Percentiles rank a stretch among this genome's conserved stretches.
These are phyloP conservation scores for Chrysosporium queenslandicum DNA, from an alignment of 2,329 filamentous ascomycete species.

Conservation along the genomic window DNA sequence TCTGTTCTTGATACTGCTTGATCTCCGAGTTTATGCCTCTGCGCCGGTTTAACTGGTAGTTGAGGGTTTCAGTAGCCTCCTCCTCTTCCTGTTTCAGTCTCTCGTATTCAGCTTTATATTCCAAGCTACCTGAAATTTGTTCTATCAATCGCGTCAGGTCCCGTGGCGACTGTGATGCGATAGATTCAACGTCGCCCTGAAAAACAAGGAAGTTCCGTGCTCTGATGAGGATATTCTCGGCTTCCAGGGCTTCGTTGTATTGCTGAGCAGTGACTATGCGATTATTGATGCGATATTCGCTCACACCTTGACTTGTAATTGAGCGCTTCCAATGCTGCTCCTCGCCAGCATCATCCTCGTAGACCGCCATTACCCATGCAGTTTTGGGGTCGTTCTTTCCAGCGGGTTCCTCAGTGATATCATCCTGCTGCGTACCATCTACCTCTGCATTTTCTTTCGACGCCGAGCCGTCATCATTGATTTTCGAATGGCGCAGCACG, in stretches of 20 bases:
- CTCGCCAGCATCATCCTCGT: conserved; percentile 91
- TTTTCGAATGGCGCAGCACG: conserved; percentile 81
- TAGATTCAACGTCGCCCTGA: conserved; percentile 94
- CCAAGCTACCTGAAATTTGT: conserved; percentile 91
- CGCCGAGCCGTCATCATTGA: conserved; percentile 81
- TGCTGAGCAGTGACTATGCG: conserved; percentile 75
- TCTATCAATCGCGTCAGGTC: conserved; percentile 91
- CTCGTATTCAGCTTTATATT: conserved; percentile 92
- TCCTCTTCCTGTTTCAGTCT: conserved; percentile 76
- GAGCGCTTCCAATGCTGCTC: conserved; percentile 93
- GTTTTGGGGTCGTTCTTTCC: conserved; percentile 69
- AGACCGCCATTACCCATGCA: conserved; percentile 98
- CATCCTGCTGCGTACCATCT: conserved; percentile 54
- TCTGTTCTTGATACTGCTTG: conserved; percentile 94
- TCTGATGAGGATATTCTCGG: conserved; percentile 95
- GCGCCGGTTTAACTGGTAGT: conserved; percentile 75
- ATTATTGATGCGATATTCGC: conserved; percentile 96
- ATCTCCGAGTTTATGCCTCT: conserved; percentile 96
- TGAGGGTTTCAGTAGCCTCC: conserved; percentile 77
- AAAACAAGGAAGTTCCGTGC: conserved; percentile 97
- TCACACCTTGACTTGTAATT: conserved; percentile 78
- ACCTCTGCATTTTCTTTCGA: conserved; percentile 49
- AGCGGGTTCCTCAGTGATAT: conserved; percentile 53
- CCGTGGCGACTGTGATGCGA: conserved; percentile 87
- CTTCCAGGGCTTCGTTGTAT: conserved; percentile 86